Evolutionary conservation across 1,139 yeast species (phyloP), one percentile per base, ranked within the genome.

Genomic region (Suhomyces panamericanus): DNA sequence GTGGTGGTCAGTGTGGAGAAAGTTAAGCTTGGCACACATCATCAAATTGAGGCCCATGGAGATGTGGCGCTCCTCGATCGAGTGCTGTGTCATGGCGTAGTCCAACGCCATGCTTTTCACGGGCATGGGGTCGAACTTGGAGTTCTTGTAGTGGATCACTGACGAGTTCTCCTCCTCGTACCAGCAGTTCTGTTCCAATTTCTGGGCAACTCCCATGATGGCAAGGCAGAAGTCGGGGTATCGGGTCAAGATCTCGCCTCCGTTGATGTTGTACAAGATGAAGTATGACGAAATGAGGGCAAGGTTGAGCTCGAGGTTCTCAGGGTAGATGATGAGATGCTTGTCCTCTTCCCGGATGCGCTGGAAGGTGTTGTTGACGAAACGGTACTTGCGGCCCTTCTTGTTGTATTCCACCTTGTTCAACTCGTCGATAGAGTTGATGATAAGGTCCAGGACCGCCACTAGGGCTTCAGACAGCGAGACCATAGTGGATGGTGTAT

Each of bases 1-100:
- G 55, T 77, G 81, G 53, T 79, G 84, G 57, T 79, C 83, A 1
- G 83, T 77, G 53, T 78, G 83, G 48, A 78, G 66, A 52, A 78
- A 79, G 53, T 78, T 77, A 47, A 79, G 64, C 49, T 77, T 78
- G 14, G 81, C 64, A 28, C 80, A 75, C 32, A 72, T 61, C 51
- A 78, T 49, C 29, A 79, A 61, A 50, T 69, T 66, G 32, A 73
- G 58, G 2, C 83, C 83, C 62, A 66, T 64, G 29, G 57, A 54
- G 28, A 77, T 63, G 49, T 77, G 80, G 8, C 56, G 48, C 1
- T 56, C 49, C 24, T 63, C 51, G 37, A 66, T 62, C 4, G 50
- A 43, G 7, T 55, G 32, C 9, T 62, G 38, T 8, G 31, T 34
- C n/a, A 43, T 62, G 47, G 48, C 63, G 48, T 66, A 71, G 2